phyloP scores from a whole-genome alignment of 352 stramenopile species.

The Peronosclerospora sorghi region DNA sequence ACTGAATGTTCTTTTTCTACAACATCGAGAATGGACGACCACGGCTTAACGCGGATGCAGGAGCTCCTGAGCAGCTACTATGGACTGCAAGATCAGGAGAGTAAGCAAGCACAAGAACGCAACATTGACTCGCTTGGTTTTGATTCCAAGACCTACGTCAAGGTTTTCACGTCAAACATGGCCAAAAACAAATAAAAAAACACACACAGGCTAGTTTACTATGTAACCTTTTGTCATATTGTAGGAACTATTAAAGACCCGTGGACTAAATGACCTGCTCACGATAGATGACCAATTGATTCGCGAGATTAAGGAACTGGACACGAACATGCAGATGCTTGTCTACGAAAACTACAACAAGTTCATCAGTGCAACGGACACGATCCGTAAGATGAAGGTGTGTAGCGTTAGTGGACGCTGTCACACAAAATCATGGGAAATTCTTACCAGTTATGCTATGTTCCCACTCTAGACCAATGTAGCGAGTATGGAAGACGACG shows the following conservation, averaged over 20 bases:
- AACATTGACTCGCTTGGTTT: constrained; percentile 75
- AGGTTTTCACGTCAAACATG: constrained; percentile 17
- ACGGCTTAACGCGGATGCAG: constrained; percentile 78
- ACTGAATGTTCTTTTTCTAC: no score
- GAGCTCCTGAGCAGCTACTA: constrained; percentile 86
- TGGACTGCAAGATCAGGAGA: constrained; percentile 66
- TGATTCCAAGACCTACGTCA: constrained; percentile 59
- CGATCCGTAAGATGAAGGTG: constrained; percentile 93
- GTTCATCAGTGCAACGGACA: constrained; percentile 99
- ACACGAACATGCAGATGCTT: constrained; percentile 99
- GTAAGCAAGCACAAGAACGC: constrained; percentile 43
- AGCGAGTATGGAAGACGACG: constrained; percentile 85
- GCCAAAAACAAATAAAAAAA: no score
- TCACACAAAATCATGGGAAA: neutral
- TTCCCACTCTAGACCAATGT: constrained; percentile 64
- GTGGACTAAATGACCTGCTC: constrained; percentile 64
- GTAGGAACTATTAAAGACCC: constrained; percentile 46
- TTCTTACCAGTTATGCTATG: constrained; percentile 2
- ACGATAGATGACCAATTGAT: constrained; percentile 67
- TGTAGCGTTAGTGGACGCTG: neutral
- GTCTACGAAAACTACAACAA: constrained; percentile 99
- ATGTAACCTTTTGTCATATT: constrained; percentile 3
- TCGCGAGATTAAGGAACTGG: constrained; percentile 89
- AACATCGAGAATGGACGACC: constrained; percentile 23
- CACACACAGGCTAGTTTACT: neutral